Conservation (phyloP, 179 eudicot genomes). For the Nepenthes alata region DNA sequence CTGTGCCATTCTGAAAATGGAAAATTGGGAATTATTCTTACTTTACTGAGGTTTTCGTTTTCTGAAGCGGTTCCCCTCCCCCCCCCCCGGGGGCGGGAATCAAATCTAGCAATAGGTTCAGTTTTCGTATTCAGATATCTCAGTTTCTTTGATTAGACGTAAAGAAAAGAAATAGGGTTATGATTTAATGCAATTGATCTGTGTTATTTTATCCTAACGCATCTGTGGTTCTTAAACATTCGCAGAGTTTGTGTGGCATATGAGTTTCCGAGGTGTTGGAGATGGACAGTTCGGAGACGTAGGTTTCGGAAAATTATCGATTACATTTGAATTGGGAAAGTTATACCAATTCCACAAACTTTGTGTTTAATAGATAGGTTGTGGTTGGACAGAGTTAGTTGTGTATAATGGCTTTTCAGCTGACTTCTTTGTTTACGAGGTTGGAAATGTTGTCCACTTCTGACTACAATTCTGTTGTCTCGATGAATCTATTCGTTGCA, state of each 20-base stretch:
- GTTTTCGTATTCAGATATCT: too few relatives aligned
- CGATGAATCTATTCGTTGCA: conserved; percentile 77
- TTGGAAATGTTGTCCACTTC: conserved; percentile 34
- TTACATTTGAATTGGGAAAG: not conserved
- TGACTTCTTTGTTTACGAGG: conserved; percentile 25
- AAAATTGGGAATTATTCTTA: too few relatives aligned
- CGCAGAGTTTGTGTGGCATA: conserved; percentile 20
- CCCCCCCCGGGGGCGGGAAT: too few relatives aligned
- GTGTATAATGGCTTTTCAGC: conserved; percentile 32
- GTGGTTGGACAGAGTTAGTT: not conserved
- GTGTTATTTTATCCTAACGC: not conserved
- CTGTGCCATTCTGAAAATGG: too few relatives aligned
- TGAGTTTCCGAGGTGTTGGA: conserved; percentile 14
- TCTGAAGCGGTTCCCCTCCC: too few relatives aligned
- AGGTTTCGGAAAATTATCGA: conserved; percentile 8
- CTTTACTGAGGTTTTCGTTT: too few relatives aligned
- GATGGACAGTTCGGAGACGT: conserved; percentile 21
- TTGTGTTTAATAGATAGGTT: not conserved
- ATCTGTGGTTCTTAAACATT: not conserved
- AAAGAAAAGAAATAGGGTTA: not conserved
- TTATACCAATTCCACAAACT: too few relatives aligned
- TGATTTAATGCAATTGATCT: not conserved
- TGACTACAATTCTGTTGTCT: conserved; percentile 64
- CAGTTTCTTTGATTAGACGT: not conserved
- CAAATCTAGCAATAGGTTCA: too few relatives aligned